Evolutionary conservation across 1,284 basidiomycete species (phyloP).

Genomic region (Chalciporus sp.): DNA sequence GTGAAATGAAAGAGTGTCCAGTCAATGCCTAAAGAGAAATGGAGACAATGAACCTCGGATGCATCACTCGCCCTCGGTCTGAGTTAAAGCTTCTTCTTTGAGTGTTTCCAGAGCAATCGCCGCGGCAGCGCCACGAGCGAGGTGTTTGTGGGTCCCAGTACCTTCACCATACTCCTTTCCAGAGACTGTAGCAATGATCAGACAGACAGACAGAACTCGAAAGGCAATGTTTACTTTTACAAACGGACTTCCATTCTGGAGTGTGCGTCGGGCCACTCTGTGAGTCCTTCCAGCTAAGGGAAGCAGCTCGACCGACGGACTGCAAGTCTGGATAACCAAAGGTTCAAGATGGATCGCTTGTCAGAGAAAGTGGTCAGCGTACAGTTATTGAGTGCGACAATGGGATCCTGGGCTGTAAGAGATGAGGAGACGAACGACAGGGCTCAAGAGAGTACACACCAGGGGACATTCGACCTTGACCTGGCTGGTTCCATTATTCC

Average conservation of each 20-base stretch:
- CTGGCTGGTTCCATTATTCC: slow-evolving; percentile 18
- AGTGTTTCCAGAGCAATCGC: slow-evolving; percentile 43
- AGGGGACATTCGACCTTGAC: slow-evolving; percentile 23
- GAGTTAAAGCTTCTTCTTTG: slow-evolving; percentile 24
- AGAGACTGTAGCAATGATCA: slow-evolving; percentile 28
- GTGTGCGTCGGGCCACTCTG: slow-evolving; percentile 48
- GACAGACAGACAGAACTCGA: slow-evolving; percentile 5
- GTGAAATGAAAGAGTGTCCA: background rate
- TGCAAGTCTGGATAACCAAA: slow-evolving; percentile 52
- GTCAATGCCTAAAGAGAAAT: background rate
- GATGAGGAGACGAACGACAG: slow-evolving; percentile 15
- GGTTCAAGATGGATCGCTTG: slow-evolving; percentile 2
- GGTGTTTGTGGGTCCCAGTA: slow-evolving; percentile 49
- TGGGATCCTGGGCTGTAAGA: slow-evolving; percentile 31
- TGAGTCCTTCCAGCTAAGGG: slow-evolving; percentile 58
- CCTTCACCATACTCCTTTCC: slow-evolving; percentile 32
- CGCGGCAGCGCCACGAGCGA: slow-evolving; percentile 58
- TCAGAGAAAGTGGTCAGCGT: slow-evolving; percentile 8
- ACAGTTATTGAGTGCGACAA: slow-evolving; percentile 50
- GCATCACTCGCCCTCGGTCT: slow-evolving; percentile 20
- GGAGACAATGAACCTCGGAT: slow-evolving; percentile 1
- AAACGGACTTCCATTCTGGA: slow-evolving; percentile 56
- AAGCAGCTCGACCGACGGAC: slow-evolving; percentile 38
- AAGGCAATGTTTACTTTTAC: slow-evolving; percentile 50
- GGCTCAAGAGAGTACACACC: slow-evolving; percentile 18